Evolutionary conservation across 2,329 filamentous ascomycete genomes (phyloP).

Genomic region (Botrytis byssoidea): DNA sequence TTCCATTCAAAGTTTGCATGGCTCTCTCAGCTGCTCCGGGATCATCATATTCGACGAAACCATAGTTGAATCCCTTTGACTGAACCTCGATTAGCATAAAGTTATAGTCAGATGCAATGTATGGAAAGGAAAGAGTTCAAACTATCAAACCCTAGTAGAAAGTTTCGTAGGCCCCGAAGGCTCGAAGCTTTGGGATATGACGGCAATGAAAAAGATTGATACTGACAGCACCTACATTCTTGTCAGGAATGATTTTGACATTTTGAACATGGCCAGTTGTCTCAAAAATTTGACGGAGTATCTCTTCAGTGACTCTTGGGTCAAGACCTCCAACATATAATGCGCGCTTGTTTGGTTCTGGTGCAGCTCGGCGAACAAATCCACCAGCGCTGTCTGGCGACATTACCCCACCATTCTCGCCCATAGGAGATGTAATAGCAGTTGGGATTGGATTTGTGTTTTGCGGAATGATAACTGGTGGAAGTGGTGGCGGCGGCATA

Average conservation of each 20-base stretch:
- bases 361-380: conserved; percentile 84
- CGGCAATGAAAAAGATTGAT: conserved; percentile 35
- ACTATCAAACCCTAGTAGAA: conserved; percentile 30
- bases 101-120: conserved; percentile 25
- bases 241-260: conserved; percentile 99
- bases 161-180: conserved; percentile 28
- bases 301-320: conserved; percentile 91
- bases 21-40: conserved; percentile 93
- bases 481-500: conserved; percentile 87
- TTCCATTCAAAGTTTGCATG: conserved; percentile 94
- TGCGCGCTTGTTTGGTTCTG: conserved; percentile 97
- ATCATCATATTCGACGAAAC: conserved; percentile 98
- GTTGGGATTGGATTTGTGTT: conserved; percentile 96
- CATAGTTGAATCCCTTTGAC: conserved; percentile 98
- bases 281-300: conserved; percentile 96
- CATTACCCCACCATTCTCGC: conserved; percentile 65
- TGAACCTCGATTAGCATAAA: conserved; percentile 48
- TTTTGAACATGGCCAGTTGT: conserved; percentile 97
- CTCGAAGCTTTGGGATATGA: conserved; percentile 26
- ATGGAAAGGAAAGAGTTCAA: conserved; percentile 22
- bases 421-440: conserved; percentile 84
- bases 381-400: conserved; percentile 81
- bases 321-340: conserved; percentile 95
- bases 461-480: conserved; percentile 82
- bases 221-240: conserved; percentile 75